These are phyloP conservation scores for Chrysoporthe austroafricana DNA, from an alignment of 2,329 filamentous ascomycete genomes.

Conservation along the genomic window DNA sequence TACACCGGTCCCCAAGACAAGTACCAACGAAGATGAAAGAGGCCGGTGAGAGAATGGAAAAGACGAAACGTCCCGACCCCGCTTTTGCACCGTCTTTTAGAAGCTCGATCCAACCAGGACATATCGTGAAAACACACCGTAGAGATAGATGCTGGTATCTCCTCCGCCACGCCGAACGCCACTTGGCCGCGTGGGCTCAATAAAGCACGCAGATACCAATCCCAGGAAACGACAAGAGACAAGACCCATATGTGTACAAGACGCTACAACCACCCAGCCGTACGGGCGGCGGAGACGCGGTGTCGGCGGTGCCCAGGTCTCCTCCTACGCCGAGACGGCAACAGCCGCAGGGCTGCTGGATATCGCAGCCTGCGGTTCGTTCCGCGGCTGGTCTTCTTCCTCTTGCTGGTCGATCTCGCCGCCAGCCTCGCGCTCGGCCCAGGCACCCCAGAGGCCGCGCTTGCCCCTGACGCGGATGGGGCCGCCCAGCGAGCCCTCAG, in stretches of 20 bases:
- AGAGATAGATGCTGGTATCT: constrained; percentile 23
- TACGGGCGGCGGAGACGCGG: not conserved
- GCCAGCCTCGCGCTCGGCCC: constrained; percentile 80
- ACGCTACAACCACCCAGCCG: constrained; percentile 9
- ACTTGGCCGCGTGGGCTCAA: constrained; percentile 23
- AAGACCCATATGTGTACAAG: constrained; percentile 25
- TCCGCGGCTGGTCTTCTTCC: constrained; percentile 38
- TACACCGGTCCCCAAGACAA: not conserved
- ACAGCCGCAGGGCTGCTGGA: constrained; percentile 30
- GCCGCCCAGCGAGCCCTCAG: constrained; percentile 70
- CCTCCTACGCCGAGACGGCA: constrained; percentile 26
- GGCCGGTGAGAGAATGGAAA: constrained; percentile 4
- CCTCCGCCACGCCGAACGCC: constrained; percentile 29
- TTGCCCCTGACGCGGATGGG: constrained; percentile 86
- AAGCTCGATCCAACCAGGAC: constrained; percentile 12
- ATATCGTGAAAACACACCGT: constrained; percentile 5
- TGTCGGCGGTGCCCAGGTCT: not conserved
- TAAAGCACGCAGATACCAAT: constrained; percentile 15
- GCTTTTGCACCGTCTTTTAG: constrained; percentile 14
- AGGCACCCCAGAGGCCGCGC: constrained; percentile 93
- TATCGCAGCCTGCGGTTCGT: constrained; percentile 41
- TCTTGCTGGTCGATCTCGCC: constrained; percentile 62
- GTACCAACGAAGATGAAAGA: not conserved
- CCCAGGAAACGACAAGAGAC: constrained; percentile 7
- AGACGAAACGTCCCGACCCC: constrained; percentile 1